A percentile compares a stretch with the other conserved stretches of the same genome.
Evolutionary conservation across 2,329 filamentous ascomycete genomes (phyloP).

Genomic region (Xylaria sp.): DNA sequence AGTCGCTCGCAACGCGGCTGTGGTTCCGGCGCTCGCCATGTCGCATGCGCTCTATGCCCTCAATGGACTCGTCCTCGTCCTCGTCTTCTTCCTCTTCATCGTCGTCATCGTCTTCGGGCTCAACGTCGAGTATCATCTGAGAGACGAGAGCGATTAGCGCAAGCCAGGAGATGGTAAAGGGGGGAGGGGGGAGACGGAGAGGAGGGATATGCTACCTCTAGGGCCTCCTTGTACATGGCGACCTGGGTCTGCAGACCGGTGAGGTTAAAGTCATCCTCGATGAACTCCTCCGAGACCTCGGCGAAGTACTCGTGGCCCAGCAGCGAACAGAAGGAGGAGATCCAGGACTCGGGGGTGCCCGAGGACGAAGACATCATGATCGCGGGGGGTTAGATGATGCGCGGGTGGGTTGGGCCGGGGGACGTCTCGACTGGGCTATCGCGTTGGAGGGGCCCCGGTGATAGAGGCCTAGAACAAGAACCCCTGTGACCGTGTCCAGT

Average conservation of each 20-base stretch:
- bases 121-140: constrained; percentile 96
- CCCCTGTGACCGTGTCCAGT: constrained; percentile 34
- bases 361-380: constrained; percentile 68
- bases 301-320: constrained; percentile 99
- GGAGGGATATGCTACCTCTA: constrained; percentile 71
- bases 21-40: constrained; percentile 78
- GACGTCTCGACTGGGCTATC: constrained; percentile 18
- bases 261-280: constrained; percentile 99
- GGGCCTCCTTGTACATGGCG: constrained; percentile 97
- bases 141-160: constrained; percentile 35
- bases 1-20: constrained; percentile 87
- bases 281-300: constrained; percentile 98
- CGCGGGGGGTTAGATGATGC: not conserved
- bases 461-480: constrained; percentile 21
- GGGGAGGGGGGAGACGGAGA: not conserved
- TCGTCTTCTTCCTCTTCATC: constrained; percentile 82
- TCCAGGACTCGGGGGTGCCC: constrained; percentile 86
- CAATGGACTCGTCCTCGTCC: constrained; percentile 75
- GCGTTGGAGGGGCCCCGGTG: constrained; percentile 29
- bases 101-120: constrained; percentile 93
- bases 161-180: not conserved
- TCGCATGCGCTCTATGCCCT: constrained; percentile 66
- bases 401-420: not conserved
- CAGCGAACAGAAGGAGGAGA: constrained; percentile 94
- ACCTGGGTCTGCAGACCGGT: constrained; percentile 96